Evolutionary conservation across 441 rosid species (phyloP).

Genomic region (Viola pubescens): DNA sequence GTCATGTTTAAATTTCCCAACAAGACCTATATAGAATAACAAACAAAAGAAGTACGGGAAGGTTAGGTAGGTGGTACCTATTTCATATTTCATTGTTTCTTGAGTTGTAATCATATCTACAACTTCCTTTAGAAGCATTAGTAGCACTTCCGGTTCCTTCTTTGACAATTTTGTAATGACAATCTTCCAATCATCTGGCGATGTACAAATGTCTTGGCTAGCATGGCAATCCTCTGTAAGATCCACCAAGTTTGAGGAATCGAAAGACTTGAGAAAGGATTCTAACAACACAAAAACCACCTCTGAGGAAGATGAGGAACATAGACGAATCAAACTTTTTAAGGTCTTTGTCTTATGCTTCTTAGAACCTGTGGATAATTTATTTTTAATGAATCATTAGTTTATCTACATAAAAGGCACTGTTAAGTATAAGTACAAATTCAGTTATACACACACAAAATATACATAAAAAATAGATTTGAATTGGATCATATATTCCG

Average conservation of each 20-base stretch:
- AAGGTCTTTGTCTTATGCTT: constrained; percentile 44
- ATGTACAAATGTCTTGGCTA: constrained; percentile 26
- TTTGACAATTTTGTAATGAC: constrained; percentile 46
- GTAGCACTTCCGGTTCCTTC: constrained; percentile 72
- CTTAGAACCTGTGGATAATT: constrained; percentile 45
- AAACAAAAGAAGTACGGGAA: constrained; percentile 1
- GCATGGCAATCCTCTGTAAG: constrained; percentile 24
- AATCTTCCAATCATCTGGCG: constrained; percentile 59
- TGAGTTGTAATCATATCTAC: constrained; percentile 45
- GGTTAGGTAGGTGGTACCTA: constrained; percentile 30
- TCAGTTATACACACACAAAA: not conserved
- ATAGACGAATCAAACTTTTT: constrained; percentile 50
- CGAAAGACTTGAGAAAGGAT: constrained; percentile 48
- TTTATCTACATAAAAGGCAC: too few relatives aligned
- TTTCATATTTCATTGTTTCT: constrained; percentile 38
- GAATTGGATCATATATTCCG: too few relatives aligned
- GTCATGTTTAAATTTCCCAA: not conserved
- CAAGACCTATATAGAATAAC: constrained; percentile 2
- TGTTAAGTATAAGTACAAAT: not conserved
- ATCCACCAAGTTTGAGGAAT: constrained; percentile 36
- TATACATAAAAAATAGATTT: too few relatives aligned
- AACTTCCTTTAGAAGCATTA: constrained; percentile 57
- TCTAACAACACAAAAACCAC: constrained; percentile 58
- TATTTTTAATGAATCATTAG: too few relatives aligned
- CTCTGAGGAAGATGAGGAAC: constrained; percentile 65